Conservation (phyloP, 2,329 filamentous ascomycete species). For the Magnaporthales sp. region DNA sequence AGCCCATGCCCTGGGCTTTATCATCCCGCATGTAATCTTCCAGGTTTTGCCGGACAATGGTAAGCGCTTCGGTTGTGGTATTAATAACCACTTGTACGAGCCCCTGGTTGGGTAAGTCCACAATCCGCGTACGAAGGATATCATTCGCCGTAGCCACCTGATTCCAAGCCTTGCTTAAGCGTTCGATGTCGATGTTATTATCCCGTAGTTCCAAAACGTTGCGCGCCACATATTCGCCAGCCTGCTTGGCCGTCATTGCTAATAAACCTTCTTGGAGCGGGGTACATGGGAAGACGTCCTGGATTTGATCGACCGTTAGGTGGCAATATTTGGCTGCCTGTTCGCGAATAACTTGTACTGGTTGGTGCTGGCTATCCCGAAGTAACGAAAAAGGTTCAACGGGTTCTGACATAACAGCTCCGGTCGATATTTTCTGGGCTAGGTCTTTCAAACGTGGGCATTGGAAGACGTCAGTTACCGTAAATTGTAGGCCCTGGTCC, state of each 20-base stretch:
- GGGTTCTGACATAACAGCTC: not conserved
- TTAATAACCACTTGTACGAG: not conserved
- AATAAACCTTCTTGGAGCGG: constrained; percentile 46
- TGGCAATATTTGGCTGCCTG: not conserved
- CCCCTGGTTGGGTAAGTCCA: constrained; percentile 12
- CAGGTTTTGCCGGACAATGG: not conserved
- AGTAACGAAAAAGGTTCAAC: not conserved
- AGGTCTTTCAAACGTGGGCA: not conserved
- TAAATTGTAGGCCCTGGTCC: constrained; percentile 27
- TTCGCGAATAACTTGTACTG: not conserved
- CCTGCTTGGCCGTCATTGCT: constrained; percentile 39
- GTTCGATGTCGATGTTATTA: constrained; percentile 22
- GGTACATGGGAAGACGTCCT: constrained; percentile 46
- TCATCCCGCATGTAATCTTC: not conserved
- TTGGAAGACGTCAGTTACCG: constrained; percentile 35
- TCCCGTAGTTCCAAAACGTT: constrained; percentile 33
- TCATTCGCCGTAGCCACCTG: constrained; percentile 24
- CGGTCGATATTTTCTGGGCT: not conserved
- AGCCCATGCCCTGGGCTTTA: not conserved
- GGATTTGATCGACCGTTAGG: constrained; percentile 19
- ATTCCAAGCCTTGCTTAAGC: constrained; percentile 33
- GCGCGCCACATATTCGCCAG: constrained; percentile 43
- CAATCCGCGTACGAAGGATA: constrained; percentile 40
- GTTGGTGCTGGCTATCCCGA: not conserved
- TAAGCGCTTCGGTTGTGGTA: not conserved